phyloP scores from a whole-genome alignment of 139 green algal species.

The Closterium sp. region DNA sequence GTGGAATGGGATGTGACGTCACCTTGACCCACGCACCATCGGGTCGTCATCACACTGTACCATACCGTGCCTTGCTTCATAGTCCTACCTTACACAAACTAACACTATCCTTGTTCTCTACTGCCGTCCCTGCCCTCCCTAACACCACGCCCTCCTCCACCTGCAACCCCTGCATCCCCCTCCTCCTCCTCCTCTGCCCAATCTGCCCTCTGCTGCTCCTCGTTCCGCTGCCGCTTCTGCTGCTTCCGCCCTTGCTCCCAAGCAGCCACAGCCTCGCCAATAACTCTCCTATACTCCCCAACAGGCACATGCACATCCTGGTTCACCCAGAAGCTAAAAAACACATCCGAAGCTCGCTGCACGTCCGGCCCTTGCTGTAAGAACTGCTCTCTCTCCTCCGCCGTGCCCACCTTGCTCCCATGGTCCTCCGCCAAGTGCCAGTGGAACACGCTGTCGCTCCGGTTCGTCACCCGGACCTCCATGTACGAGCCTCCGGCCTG shows the following conservation, averaged over 20 bases:
- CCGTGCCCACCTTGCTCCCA: background rate
- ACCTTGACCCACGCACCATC: no score
- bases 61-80: no score
- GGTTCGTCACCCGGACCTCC: background rate
- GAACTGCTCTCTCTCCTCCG: background rate
- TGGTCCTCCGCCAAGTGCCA: background rate
- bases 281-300: background rate
- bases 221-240: background rate
- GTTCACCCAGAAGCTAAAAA: conserved; percentile 8
- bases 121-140: background rate
- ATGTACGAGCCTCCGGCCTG: conserved; percentile 1
- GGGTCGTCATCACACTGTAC: no score
- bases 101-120: background rate
- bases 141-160: background rate
- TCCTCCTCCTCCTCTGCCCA: background rate
- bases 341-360: background rate
- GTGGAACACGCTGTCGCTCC: background rate
- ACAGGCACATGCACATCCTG: background rate
- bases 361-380: background rate
- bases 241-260: background rate
- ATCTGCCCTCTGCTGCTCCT: background rate
- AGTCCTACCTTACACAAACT: background rate
- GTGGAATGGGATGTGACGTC: no score
- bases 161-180: background rate
- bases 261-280: background rate